Evolutionary conservation across 345 rosid genomes (phyloP).

Genomic region (Ceriops zippeliana): DNA sequence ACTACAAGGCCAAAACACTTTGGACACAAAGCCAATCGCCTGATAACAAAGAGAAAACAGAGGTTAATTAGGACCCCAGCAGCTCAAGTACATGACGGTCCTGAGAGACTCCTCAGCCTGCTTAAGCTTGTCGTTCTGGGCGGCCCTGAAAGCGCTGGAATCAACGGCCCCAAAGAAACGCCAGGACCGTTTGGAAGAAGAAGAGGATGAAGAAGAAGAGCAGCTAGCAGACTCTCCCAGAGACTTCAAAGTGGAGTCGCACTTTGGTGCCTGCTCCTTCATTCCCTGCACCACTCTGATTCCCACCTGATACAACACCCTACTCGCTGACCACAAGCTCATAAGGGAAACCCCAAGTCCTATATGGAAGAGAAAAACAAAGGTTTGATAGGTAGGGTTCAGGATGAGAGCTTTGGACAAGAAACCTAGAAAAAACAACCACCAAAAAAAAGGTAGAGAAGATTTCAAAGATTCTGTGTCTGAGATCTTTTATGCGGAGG

Average conservation of each 20-base stretch:
- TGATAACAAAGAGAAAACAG: background rate
- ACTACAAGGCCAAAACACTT: background rate
- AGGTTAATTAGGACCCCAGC: conserved; percentile 65
- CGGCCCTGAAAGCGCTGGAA: conserved; percentile 28
- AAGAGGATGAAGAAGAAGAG: conserved; percentile 26
- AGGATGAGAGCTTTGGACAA: no score
- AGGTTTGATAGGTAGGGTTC: no score
- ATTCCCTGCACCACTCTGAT: conserved; percentile 33
- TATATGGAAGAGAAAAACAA: no score
- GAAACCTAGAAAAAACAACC: no score
- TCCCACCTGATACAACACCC: conserved; percentile 32
- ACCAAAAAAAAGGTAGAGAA: no score
- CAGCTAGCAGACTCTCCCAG: conserved; percentile 30
- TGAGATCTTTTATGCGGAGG: no score
- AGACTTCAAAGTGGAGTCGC: conserved; percentile 39
- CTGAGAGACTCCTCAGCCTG: conserved; percentile 68
- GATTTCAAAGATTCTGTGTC: no score
- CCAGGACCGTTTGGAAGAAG: conserved; percentile 43
- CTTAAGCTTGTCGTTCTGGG: conserved; percentile 42
- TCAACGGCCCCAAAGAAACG: conserved; percentile 41
- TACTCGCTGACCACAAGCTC: conserved; percentile 38
- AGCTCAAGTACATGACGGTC: conserved; percentile 76
- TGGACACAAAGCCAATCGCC: background rate
- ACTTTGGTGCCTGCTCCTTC: conserved; percentile 54
- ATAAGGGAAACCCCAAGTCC: background rate